phyloP scores from a whole-genome alignment of 306 rosid species.

The Hylodesmum podocarpum region DNA sequence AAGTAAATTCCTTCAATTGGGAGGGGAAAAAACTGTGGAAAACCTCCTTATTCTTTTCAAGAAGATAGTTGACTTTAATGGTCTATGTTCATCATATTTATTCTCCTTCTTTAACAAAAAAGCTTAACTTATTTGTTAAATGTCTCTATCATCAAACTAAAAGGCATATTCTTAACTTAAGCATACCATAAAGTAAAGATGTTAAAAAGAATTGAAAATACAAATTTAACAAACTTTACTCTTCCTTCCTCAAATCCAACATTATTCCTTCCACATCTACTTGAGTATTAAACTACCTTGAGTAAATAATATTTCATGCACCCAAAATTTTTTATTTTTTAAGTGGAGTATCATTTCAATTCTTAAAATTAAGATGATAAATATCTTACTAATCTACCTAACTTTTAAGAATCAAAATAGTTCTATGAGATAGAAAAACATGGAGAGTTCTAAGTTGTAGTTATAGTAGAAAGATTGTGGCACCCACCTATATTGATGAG shows the following conservation, averaged over 20 bases:
- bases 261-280: background rate
- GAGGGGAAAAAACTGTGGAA: background rate
- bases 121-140: background rate
- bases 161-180: background rate
- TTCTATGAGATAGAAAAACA: background rate
- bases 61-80: background rate
- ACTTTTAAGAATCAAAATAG: too few relatives aligned
- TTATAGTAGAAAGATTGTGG: background rate
- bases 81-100: background rate
- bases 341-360: too few relatives aligned
- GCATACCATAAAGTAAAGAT: too few relatives aligned
- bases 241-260: background rate
- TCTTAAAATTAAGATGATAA: too few relatives aligned
- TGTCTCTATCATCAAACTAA: background rate
- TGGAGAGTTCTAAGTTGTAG: background rate
- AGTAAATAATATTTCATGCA: background rate
- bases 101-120: background rate
- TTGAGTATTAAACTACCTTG: background rate
- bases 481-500: constrained; percentile 58
- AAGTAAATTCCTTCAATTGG: background rate
- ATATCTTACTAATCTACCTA: too few relatives aligned
- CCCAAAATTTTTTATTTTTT: too few relatives aligned
- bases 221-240: background rate
- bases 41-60: background rate
- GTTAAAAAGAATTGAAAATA: too few relatives aligned